Evolutionary conservation across 352 stramenopile species (phyloP), one percentile per base, ranked within the genome.

Genomic region (Globisporangium carolinianum): DNA sequence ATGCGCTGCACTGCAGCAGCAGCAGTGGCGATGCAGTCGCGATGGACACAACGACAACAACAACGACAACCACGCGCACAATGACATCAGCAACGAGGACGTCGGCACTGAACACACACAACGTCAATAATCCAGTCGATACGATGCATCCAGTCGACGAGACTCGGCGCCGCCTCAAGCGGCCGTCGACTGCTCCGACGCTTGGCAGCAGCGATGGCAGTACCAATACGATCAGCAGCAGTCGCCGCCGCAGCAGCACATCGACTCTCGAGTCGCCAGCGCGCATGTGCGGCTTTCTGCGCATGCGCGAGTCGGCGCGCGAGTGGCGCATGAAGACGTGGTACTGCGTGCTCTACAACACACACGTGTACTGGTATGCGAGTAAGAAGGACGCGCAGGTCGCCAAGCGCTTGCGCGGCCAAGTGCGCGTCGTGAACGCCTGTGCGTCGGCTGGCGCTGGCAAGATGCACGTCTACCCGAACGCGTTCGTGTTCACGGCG

Each of bases 271-370:
- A 37, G 6, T 7, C 57, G 5, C 32, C 50, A 35, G 47, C 42
- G 39, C 52, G 35, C 11, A 65, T 67, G 41, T 55, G 62, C 42
- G 68, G 68, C 47, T 76, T 71, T 36, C 18, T 76, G 49, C 65
- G 65, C 36, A 65, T 76, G 50, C 68, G 65, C 14, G 58, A 69
- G 41, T 51, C 65, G 8, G 46, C 62, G 52, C 58, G 59, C 39
- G 68, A 71, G 59, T 76, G 68, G 68, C 68, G 68, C 47, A 71
- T 76, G 65, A 76, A 76, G 51, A 76, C 68, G 37, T 76, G 68
- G 68, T 76, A 71, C 57, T 73, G 62, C 53, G 55, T 65, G 47
- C 66, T 72, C 54, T 65, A 64, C 52, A 65, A 68, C 36, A 17
- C 55, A 37, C 58, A 73, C 18, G 4, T 76, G 15, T 67, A 60